phyloP scores from a whole-genome alignment of 257 asterid genomes.

The Forsythia suspensa region DNA sequence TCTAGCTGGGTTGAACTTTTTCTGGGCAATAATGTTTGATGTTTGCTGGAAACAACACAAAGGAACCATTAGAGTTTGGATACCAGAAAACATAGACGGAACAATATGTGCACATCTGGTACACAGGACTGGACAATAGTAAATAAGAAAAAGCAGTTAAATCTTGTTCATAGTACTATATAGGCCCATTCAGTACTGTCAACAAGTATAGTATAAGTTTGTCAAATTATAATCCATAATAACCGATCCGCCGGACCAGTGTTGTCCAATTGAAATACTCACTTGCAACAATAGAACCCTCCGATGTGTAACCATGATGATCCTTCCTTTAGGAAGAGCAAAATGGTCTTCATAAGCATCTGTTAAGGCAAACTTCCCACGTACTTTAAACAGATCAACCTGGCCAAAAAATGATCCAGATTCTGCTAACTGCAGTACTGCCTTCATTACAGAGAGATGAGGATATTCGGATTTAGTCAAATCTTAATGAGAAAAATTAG shows the following conservation, averaged over 20 bases:
- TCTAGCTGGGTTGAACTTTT: slow-evolving; percentile 85
- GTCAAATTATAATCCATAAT: neutral
- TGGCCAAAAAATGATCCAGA: slow-evolving; percentile 88
- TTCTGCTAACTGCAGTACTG: slow-evolving; percentile 84
- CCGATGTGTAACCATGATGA: slow-evolving; percentile 76
- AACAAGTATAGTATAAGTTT: neutral
- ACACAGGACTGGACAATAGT: neutral
- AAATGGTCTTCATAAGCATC: slow-evolving; percentile 97
- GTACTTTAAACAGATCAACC: slow-evolving; percentile 93
- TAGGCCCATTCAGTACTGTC: neutral
- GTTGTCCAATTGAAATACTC: slow-evolving; percentile 26
- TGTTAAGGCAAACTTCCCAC: slow-evolving; percentile 90
- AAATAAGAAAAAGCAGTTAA: neutral
- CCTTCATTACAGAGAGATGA: slow-evolving; percentile 49
- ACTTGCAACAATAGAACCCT: slow-evolving; percentile 85
- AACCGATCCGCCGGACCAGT: neutral
- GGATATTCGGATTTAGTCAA: neutral
- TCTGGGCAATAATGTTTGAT: slow-evolving; percentile 82
- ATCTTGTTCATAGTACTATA: neutral
- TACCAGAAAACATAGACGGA: slow-evolving; percentile 7
- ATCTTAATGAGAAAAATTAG: neutral
- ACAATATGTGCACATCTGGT: neutral
- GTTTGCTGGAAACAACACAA: slow-evolving; percentile 72
- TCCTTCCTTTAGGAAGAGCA: slow-evolving; percentile 86
- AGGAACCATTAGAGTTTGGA: slow-evolving; percentile 18